Evolutionary conservation across 441 rosid genomes (phyloP).

Genomic region (Metrosideros polymorpha): DNA sequence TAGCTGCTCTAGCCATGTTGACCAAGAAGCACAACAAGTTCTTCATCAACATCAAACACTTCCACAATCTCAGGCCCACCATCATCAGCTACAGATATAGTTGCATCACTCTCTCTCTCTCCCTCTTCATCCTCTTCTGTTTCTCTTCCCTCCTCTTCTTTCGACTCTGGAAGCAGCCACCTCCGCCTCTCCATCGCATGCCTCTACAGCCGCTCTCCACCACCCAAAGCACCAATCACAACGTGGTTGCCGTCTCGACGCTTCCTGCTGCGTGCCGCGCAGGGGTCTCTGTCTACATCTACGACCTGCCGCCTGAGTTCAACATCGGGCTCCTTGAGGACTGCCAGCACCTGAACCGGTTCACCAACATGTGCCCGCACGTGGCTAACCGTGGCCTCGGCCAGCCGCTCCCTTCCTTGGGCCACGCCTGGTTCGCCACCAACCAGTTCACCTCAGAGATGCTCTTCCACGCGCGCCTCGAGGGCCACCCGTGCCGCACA

Average conservation of each 20-base stretch:
- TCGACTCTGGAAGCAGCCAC: background rate
- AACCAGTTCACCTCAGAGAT: constrained; percentile 50
- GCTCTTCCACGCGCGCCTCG: constrained; percentile 43
- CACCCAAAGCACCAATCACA: background rate
- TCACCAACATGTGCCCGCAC: constrained; percentile 50
- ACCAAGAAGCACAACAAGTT: background rate
- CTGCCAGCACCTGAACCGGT: constrained; percentile 32
- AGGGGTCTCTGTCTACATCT: constrained; percentile 20
- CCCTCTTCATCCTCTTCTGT: background rate
- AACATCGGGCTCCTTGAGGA: constrained; percentile 27
- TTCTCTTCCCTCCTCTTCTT: background rate
- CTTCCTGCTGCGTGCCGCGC: background rate
- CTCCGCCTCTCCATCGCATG: background rate
- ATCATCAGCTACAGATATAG: background rate
- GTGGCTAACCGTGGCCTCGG: constrained; percentile 49
- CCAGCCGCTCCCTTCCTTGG: constrained; percentile 16
- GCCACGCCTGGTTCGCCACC: constrained; percentile 32
- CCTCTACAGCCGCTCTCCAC: background rate
- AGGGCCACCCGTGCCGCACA: constrained; percentile 44
- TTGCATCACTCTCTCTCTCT: background rate
- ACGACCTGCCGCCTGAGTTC: constrained; percentile 36
- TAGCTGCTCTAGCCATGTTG: background rate
- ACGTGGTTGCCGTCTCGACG: background rate
- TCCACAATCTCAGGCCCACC: background rate
- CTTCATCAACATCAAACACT: background rate